A percentile compares a stretch with the other conserved stretches of the same genome.
Evolutionary conservation across 1,284 basidiomycete genomes (phyloP).

Genomic region (Cryptococcus maquisensis): DNA sequence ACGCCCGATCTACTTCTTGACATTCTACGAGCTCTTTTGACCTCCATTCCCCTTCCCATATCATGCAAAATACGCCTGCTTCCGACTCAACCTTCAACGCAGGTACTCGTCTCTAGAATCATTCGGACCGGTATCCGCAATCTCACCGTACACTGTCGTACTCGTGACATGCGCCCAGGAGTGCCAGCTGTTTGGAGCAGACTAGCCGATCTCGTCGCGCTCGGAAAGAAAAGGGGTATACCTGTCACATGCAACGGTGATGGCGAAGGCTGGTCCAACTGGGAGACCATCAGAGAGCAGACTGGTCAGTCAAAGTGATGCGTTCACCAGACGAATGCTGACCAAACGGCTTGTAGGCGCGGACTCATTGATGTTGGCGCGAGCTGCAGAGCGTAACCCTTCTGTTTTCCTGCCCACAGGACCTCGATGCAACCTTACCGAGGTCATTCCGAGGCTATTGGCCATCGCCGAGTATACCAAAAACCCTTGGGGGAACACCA

Average conservation of each 20-base stretch:
- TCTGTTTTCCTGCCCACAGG: conserved; percentile 74
- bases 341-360: conserved; percentile 56
- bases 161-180: conserved; percentile 81
- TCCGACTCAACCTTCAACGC: conserved; percentile 77
- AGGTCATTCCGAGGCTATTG: conserved; percentile 68
- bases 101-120: conserved; percentile 80
- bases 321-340: background rate
- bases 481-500: conserved; percentile 81
- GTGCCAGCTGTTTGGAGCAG: conserved; percentile 77
- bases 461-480: conserved; percentile 65
- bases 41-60: conserved; percentile 73
- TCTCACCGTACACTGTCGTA: conserved; percentile 93
- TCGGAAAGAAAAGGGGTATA: conserved; percentile 55
- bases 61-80: conserved; percentile 89
- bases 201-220: conserved; percentile 77
- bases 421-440: conserved; percentile 63
- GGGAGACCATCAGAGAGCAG: conserved; percentile 63
- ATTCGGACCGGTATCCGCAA: conserved; percentile 81
- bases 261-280: conserved; percentile 73
- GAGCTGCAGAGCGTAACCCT: conserved; percentile 88
- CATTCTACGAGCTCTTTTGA: conserved; percentile 72
- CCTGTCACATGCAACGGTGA: conserved; percentile 94
- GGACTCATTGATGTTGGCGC: conserved; percentile 93
- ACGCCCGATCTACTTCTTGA: conserved; percentile 86
- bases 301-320: conserved; percentile 57